phyloP scores from a whole-genome alignment of 805 yeast genomes.

The Teunomyces tritomae region DNA sequence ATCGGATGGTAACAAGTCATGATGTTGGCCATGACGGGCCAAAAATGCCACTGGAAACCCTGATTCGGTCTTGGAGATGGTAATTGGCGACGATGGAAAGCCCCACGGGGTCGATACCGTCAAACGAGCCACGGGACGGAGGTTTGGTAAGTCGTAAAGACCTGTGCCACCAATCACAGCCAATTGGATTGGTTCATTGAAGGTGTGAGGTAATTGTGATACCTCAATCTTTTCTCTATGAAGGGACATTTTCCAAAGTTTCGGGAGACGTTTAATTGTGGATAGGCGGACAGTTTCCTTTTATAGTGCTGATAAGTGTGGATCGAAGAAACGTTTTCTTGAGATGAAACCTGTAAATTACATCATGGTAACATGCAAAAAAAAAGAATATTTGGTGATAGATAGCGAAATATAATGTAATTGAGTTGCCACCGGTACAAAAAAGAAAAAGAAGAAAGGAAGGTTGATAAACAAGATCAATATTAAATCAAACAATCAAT shows the following conservation, averaged over 20 bases:
- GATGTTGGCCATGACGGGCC: constrained; percentile 92
- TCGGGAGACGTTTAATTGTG: neutral
- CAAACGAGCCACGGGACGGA: constrained; percentile 81
- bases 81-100: constrained; percentile 88
- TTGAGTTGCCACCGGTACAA: too few relatives aligned
- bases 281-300: too few relatives aligned
- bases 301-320: neutral
- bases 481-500: too few relatives aligned
- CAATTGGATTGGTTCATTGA: constrained; percentile 65
- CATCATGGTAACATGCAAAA: neutral
- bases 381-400: too few relatives aligned
- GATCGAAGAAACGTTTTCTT: neutral
- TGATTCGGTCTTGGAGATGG: constrained; percentile 70
- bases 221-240: constrained; percentile 32
- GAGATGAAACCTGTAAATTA: neutral
- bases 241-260: constrained; percentile 26
- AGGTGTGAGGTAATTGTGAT: constrained; percentile 46
- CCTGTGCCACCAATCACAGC: constrained; percentile 99
- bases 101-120: constrained; percentile 97
- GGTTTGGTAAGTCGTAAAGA: constrained; percentile 78
- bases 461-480: too few relatives aligned
- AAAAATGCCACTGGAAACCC: constrained; percentile 91
- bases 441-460: too few relatives aligned
- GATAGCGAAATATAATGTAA: too few relatives aligned
- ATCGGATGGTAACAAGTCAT: constrained; percentile 84